Base-by-base conservation (phyloP, 495 filamentous ascomycete species). In the Hypoxylon crocopeplum region DNA sequence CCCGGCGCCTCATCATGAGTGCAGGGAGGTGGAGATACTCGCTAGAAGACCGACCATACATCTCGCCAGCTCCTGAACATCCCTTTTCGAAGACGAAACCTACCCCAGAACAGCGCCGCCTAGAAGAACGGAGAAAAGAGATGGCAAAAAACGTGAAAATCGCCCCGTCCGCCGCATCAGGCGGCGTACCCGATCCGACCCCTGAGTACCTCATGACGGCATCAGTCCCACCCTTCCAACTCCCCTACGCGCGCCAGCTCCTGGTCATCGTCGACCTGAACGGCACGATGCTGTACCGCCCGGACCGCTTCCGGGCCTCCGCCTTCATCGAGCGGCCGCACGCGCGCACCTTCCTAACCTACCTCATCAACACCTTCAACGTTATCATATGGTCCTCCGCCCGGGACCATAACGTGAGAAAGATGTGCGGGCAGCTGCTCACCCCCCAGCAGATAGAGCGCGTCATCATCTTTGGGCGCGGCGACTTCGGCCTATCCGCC, bases 301-400 rank as follows among this genome's bases (percentile, higher is more conserved):
- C 84, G 7, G 71, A 72, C 24, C 73, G 77, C 7, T 59, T 3
- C 72, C 1, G 16, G 44, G 0, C 80, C 86, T 0, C 76, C 72
- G 0, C 64, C n/a, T 88, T 89, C 68, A 66, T 78, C 2, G 69
- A 76, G 38, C 85, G 94, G 3, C 87, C 88, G 0, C 76, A 78
- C 24, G 79, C 93, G 0, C 40, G 72, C 0, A 21, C 70, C 0
- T 98, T 98, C 75, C 73, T 98, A 0, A 45, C 74, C 1, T 86
- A 88, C 59, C 77, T 88, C 56, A 75, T 92, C 44, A 60, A 79
- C 13, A 83, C 84, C 20, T 90, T 92, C 75, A 77, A 71, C 24
- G 87, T 96, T 12, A 89, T 96, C 75, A 82, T 98, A 48, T 98
- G 94, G 93, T 95, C 92, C 0, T 93, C 89, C 37, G 92, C 95